A percentile compares a stretch with the other conserved stretches of the same genome.
Evolutionary conservation across 2,329 filamentous ascomycete genomes (phyloP).

Genomic region (Penicillium sp.): DNA sequence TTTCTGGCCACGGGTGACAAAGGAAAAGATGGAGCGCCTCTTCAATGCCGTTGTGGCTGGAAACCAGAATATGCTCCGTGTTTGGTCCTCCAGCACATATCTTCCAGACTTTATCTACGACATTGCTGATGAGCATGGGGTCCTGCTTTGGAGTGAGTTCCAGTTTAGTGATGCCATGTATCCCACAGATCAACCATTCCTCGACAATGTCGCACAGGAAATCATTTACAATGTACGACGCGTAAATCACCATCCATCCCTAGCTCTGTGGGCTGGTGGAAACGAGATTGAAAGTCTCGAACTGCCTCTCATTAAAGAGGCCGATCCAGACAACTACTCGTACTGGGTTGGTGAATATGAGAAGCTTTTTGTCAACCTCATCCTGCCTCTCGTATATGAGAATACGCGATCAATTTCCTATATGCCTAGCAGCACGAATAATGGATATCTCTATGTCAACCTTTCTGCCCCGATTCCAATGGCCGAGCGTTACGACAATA

Average conservation of each 20-base stretch:
- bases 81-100: constrained; percentile 66
- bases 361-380: constrained; percentile 59
- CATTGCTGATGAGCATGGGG: constrained; percentile 63
- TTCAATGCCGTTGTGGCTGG: constrained; percentile 61
- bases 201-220: constrained; percentile 61
- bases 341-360: constrained; percentile 60
- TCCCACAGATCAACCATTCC: constrained; percentile 57
- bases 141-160: constrained; percentile 67
- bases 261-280: constrained; percentile 59
- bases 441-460: constrained; percentile 61
- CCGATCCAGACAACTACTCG: constrained; percentile 49
- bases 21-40: constrained; percentile 54
- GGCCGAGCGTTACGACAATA: constrained; percentile 61
- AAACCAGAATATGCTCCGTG: constrained; percentile 68
- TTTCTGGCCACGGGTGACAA: constrained; percentile 66
- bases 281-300: constrained; percentile 66
- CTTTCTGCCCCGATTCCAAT: constrained; percentile 58
- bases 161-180: constrained; percentile 66
- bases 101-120: constrained; percentile 67
- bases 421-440: constrained; percentile 63
- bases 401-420: constrained; percentile 66
- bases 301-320: constrained; percentile 48
- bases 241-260: constrained; percentile 63
- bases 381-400: constrained; percentile 61
- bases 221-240: constrained; percentile 65